A percentile compares a stretch with the other conserved stretches of the same genome.
phyloP scores from a whole-genome alignment of 345 rosid species.

The Eucalyptus cloeziana region DNA sequence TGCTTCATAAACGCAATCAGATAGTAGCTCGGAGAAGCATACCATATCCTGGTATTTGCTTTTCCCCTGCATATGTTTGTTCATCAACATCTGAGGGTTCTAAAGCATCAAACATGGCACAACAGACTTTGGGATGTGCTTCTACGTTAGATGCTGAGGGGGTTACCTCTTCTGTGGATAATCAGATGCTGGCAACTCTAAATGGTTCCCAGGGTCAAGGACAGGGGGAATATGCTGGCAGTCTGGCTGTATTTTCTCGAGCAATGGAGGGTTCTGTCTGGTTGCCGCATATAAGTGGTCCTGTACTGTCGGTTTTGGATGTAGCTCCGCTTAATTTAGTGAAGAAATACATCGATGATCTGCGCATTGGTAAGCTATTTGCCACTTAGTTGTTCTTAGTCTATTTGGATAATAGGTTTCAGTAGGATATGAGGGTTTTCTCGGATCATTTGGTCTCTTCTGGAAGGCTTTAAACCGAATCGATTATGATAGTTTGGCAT shows the following conservation, averaged over 20 bases:
- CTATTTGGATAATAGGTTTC: background rate
- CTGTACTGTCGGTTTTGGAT: constrained; percentile 40
- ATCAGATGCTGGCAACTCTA: constrained; percentile 9
- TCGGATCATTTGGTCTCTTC: background rate
- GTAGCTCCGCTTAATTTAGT: constrained; percentile 53
- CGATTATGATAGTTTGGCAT: background rate
- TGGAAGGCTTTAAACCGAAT: background rate
- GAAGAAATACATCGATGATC: constrained; percentile 48
- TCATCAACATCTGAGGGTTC: constrained; percentile 26
- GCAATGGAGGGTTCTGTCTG: constrained; percentile 10
- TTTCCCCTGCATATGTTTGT: constrained; percentile 22
- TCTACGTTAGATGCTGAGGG: background rate
- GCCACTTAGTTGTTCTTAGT: background rate
- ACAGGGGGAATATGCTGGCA: background rate
- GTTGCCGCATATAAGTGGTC: constrained; percentile 28
- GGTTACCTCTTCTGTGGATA: background rate
- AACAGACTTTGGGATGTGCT: constrained; percentile 1
- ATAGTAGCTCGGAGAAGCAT: constrained; percentile 28
- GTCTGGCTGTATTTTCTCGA: constrained; percentile 10
- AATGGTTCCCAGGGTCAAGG: background rate
- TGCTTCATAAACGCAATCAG: constrained; percentile 51
- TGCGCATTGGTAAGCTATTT: constrained; percentile 39
- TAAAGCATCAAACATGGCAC: background rate
- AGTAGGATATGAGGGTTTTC: background rate
- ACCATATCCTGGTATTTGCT: constrained; percentile 39